Evolutionary conservation across 2,329 filamentous ascomycete genomes (phyloP).

Genomic region (Metarhizium rileyi): DNA sequence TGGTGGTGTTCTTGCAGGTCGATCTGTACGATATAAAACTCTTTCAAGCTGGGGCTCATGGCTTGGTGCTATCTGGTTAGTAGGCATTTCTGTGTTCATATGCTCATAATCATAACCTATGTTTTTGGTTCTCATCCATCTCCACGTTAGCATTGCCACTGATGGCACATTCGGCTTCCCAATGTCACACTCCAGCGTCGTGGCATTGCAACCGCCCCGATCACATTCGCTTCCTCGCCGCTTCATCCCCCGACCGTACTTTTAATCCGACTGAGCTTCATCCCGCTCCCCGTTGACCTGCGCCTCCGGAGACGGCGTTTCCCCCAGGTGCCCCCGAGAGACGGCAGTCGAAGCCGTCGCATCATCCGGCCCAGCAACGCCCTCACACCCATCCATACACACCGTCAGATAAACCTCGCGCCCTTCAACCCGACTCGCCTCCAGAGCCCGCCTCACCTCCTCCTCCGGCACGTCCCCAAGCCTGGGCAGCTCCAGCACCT

Average conservation of each 20-base stretch:
- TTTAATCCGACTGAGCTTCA: too few species aligned
- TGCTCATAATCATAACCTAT: neutral
- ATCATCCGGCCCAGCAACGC: too few species aligned
- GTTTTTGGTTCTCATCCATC: neutral
- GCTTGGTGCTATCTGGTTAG: conserved; percentile 5
- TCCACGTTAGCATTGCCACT: too few species aligned
- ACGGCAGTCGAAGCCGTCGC: too few species aligned
- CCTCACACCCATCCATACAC: conserved; percentile 9
- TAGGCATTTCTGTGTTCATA: conserved; percentile 4
- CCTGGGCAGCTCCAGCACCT: conserved; percentile 6
- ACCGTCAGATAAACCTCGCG: conserved; percentile 16
- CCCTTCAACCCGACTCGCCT: conserved; percentile 6
- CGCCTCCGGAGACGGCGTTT: too few species aligned
- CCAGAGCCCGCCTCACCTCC: conserved; percentile 16
- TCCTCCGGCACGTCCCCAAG: conserved; percentile 11
- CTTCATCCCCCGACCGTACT: too few species aligned
- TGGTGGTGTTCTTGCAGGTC: conserved; percentile 13
- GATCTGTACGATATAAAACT: conserved; percentile 24
- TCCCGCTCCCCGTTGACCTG: too few species aligned
- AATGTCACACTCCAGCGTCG: too few species aligned
- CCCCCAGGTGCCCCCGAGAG: too few species aligned
- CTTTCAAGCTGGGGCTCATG: conserved; percentile 10
- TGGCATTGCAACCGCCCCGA: too few species aligned
- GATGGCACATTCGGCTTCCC: too few species aligned
- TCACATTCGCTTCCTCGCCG: too few species aligned